phyloP scores from a whole-genome alignment of 192 early-diverging fungal genomes.

The Coemansia sp. region DNA sequence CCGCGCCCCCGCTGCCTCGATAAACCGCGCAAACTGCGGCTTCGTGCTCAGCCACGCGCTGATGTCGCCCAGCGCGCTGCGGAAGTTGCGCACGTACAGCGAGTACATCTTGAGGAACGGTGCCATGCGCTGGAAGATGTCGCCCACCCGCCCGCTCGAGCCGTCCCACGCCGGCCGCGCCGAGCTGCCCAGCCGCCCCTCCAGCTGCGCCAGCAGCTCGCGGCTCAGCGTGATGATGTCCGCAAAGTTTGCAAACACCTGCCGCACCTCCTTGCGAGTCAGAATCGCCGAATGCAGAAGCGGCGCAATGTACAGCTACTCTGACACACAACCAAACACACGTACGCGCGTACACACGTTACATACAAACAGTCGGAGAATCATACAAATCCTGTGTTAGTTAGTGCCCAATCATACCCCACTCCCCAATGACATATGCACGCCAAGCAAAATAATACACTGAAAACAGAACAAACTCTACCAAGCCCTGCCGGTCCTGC shows the following conservation, averaged over 20 bases:
- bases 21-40: constrained; percentile 34
- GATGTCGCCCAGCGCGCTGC: constrained; percentile 45
- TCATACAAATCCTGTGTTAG: too few species aligned
- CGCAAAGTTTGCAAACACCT: constrained; percentile 67
- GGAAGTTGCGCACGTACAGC: constrained; percentile 56
- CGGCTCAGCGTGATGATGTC: constrained; percentile 61
- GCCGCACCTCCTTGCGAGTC: constrained; percentile 57
- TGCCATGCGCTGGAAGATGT: constrained; percentile 49
- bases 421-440: too few species aligned
- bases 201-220: constrained; percentile 58
- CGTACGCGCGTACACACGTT: too few species aligned
- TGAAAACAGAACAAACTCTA: too few species aligned
- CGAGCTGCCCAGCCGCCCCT: constrained; percentile 53
- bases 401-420: too few species aligned
- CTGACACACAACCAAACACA: neutral
- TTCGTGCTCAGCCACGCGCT: constrained; percentile 35
- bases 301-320: constrained; percentile 47
- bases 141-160: constrained; percentile 39
- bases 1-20: constrained; percentile 35
- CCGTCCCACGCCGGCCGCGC: constrained; percentile 40
- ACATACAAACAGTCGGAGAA: neutral
- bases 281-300: constrained; percentile 49
- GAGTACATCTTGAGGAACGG: constrained; percentile 57
- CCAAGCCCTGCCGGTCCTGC: too few species aligned
- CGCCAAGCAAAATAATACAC: too few species aligned